These are phyloP conservation scores for Antrodiella citrinella DNA, from an alignment of 768 basidiomycete genomes.

Conservation along the genomic window DNA sequence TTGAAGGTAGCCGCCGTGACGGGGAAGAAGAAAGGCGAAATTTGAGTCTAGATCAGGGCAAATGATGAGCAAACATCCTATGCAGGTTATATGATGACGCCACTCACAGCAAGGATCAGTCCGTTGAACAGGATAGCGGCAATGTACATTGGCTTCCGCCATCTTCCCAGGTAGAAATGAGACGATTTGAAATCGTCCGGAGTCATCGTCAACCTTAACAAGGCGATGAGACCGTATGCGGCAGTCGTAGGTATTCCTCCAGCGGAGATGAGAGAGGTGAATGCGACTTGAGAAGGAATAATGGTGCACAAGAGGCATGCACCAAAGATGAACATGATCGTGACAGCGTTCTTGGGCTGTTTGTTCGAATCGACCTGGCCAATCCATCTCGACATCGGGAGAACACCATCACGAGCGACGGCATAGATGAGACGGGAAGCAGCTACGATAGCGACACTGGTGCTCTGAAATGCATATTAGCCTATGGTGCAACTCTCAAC, in stretches of 20 bases:
- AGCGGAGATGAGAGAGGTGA: constrained; percentile 84
- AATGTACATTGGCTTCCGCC: constrained; percentile 60
- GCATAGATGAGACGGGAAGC: constrained; percentile 86
- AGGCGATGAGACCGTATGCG: constrained; percentile 76
- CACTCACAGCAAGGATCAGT: constrained; percentile 63
- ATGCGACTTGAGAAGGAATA: constrained; percentile 84
- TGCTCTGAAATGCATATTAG: constrained; percentile 63
- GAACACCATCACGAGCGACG: constrained; percentile 88
- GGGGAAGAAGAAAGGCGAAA: constrained; percentile 87
- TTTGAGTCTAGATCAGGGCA: constrained; percentile 70
- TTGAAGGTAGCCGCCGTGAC: constrained; percentile 73
- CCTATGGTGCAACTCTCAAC: not conserved
- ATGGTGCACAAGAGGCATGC: constrained; percentile 77
- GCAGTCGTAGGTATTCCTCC: constrained; percentile 83
- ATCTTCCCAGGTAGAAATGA: constrained; percentile 63
- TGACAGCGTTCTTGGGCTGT: constrained; percentile 80
- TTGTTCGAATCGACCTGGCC: constrained; percentile 60
- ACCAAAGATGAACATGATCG: constrained; percentile 78
- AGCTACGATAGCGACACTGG: constrained; percentile 81
- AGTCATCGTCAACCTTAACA: constrained; percentile 72
- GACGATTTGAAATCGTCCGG: constrained; percentile 67
- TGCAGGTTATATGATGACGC: constrained; percentile 19
- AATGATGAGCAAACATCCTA: constrained; percentile 5
- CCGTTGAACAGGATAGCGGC: constrained; percentile 64
- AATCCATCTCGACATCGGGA: constrained; percentile 81